Evolutionary conservation across 2,329 filamentous ascomycete genomes (phyloP), one percentile per base, ranked within the genome.

Genomic region (Neospermospora avenae): DNA sequence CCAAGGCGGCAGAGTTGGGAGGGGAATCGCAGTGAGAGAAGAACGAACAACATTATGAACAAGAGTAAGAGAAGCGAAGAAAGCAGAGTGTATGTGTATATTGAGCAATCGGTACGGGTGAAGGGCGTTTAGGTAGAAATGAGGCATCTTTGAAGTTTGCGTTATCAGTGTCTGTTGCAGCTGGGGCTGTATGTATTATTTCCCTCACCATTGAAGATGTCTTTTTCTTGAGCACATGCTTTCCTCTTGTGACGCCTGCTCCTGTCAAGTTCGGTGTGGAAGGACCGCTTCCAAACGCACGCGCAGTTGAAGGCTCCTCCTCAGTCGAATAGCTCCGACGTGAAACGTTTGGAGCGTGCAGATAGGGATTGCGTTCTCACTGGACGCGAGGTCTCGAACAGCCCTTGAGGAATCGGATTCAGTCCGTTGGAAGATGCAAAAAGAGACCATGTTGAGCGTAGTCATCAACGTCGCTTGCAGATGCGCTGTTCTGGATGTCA

Each of bases 1-100:
- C 88, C 74, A 96, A 95, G 77, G 92, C 95, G 25, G 74, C 79
- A 24, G 90, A 92, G 65, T 96, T 97, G 64, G 59, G 64, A 20
- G 57, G 25, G 44, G 48, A 31, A 20, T 51, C 64, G 63, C 64
- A 65, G 66, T 65, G 55, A 44, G 51, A 44, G 61, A 60, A 35
- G 46, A 34, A 55, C 51, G 54, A 42, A n/a, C 18, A 45, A n/a
- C 48, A 42, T 44, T 28, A 45, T 20, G 48, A 52, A 53, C n/a
- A 18, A 44, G 39, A 25, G 34, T 11, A 13, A 18, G 11, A 46
- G 64, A 51, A 35, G 31, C 4, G 61, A 45, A 54, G 65, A 48
- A 35, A 41, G 67, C 61, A 48, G 16, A 37, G 22, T 57, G 58
- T 57, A 57, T 53, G 54, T 60, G 46, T 60, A 57, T 49, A 55